Percentiles rank a stretch among this genome's conserved stretches.
Conservation (phyloP, 352 stramenopile genomes). For the Phytopythium boreale region DNA sequence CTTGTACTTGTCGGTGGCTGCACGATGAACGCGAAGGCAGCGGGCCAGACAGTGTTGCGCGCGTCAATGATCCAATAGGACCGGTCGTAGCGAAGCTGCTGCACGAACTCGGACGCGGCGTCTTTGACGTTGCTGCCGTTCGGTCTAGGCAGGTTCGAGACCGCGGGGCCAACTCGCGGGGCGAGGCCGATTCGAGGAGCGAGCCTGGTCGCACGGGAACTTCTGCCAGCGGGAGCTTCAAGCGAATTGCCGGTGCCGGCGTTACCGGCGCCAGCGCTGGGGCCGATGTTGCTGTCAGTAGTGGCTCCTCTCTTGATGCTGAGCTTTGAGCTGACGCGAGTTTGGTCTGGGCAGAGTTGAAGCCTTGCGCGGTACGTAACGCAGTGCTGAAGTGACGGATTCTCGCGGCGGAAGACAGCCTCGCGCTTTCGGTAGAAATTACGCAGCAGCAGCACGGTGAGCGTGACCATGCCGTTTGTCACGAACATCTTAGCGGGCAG, state of each 20-base stretch:
- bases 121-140: too few relatives aligned
- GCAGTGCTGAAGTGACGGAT: not conserved
- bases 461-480: not conserved
- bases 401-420: not conserved
- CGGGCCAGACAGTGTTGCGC: slow-evolving; percentile 6
- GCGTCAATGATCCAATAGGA: slow-evolving; percentile 3
- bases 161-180: not conserved
- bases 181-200: too few relatives aligned
- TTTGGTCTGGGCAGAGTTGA: not conserved
- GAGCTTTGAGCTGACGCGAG: too few relatives aligned
- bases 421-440: slow-evolving; percentile 2
- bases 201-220: not conserved
- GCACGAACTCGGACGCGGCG: not conserved
- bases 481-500: slow-evolving; percentile 4
- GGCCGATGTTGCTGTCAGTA: not conserved
- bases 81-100: slow-evolving; percentile 10
- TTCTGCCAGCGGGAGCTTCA: not conserved
- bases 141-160: not conserved
- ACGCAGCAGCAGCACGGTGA: not conserved
- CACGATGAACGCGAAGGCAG: not conserved
- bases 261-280: not conserved
- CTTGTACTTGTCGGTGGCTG: not conserved
- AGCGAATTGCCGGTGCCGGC: not conserved
- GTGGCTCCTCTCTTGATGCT: not conserved
- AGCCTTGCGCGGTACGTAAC: not conserved